A percentile compares a stretch with the other conserved stretches of the same genome.
phyloP scores from a whole-genome alignment of 257 asterid genomes.

The Solanum chaucha region DNA sequence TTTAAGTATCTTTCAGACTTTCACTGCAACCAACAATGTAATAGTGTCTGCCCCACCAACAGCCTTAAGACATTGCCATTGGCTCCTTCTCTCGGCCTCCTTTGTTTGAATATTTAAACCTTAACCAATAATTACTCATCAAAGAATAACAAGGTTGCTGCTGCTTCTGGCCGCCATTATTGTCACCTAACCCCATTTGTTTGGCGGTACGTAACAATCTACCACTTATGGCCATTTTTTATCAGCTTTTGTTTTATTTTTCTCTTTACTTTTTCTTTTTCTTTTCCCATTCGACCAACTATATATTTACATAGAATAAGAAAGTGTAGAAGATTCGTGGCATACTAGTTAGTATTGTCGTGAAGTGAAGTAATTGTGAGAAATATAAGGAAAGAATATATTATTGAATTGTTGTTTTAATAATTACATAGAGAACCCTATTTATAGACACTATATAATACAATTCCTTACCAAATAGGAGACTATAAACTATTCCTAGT shows the following conservation, averaged over 20 bases:
- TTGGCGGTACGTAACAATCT: conserved; percentile 30
- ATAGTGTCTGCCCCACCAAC: background rate
- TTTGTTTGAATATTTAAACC: conserved; percentile 19
- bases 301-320: conserved; percentile 1
- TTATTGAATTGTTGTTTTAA: too few species aligned
- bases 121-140: background rate
- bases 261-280: background rate
- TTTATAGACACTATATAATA: too few species aligned
- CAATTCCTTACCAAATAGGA: too few species aligned
- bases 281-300: background rate
- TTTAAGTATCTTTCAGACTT: too few species aligned
- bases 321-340: conserved; percentile 46
- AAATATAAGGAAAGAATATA: too few species aligned
- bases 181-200: conserved; percentile 10
- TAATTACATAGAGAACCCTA: too few species aligned
- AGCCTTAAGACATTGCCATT: conserved; percentile 19
- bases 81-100: conserved; percentile 17
- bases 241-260: background rate
- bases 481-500: too few species aligned
- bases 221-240: conserved; percentile 35
- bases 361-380: background rate
- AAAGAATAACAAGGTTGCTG: background rate
- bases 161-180: background rate
- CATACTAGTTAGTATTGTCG: conserved; percentile 33
- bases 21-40: background rate